phyloP scores from a whole-genome alignment of 306 rosid genomes.

The Clitoria ternatea region DNA sequence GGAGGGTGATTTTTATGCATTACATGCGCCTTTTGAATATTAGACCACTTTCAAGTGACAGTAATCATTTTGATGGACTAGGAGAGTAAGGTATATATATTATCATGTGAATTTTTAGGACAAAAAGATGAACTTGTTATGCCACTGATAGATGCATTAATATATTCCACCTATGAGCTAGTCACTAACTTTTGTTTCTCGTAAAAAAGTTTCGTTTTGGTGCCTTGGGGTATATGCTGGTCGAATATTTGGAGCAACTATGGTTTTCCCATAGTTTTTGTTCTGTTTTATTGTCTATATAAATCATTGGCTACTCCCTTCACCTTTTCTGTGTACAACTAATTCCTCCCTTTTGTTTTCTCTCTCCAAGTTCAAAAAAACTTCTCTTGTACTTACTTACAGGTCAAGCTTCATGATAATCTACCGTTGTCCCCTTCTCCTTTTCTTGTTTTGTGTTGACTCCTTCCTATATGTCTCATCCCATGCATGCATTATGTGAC shows the following conservation, averaged over 20 bases:
- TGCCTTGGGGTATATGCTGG: constrained; percentile 27
- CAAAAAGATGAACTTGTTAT: neutral
- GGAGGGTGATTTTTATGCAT: constrained; percentile 14
- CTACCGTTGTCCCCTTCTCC: neutral
- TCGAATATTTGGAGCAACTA: constrained; percentile 12
- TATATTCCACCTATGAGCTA: too few species aligned
- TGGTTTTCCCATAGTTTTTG: neutral
- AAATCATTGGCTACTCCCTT: constrained; percentile 4
- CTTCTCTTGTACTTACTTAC: neutral
- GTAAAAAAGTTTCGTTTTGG: too few species aligned
- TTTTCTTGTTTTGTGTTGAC: neutral
- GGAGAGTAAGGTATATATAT: neutral
- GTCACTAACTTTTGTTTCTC: too few species aligned
- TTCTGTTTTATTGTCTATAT: constrained; percentile 22
- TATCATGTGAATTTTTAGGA: neutral
- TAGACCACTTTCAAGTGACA: constrained; percentile 13
- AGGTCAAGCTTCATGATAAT: constrained; percentile 22
- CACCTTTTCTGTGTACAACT: neutral
- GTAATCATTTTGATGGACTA: too few species aligned
- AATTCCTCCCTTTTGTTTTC: neutral
- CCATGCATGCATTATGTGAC: constrained; percentile 18
- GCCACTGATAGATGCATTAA: too few species aligned
- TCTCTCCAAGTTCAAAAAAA: neutral
- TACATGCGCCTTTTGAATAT: neutral
- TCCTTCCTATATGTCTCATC: neutral